These are phyloP conservation scores for Lomentospora prolificans DNA, from an alignment of 2,329 filamentous ascomycete genomes.

Conservation along the genomic window DNA sequence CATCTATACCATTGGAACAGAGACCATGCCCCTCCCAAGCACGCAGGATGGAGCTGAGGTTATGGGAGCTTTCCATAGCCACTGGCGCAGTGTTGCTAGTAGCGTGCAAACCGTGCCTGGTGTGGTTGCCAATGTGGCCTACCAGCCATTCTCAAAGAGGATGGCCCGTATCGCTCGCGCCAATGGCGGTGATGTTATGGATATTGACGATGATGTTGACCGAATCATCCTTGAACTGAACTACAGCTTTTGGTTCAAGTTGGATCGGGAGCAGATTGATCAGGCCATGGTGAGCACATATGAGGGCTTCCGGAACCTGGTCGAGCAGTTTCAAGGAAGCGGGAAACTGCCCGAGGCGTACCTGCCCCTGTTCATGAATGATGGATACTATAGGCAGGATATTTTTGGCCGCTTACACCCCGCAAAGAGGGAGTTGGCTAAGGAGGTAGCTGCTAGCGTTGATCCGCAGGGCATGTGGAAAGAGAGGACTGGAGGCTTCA, in stretches of 20 bases:
- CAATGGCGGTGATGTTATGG: conserved; percentile 28
- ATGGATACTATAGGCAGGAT: conserved; percentile 30
- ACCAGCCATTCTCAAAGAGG: conserved; percentile 28
- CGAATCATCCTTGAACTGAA: conserved; percentile 33
- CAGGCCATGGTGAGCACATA: conserved; percentile 26
- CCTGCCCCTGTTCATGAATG: conserved; percentile 33
- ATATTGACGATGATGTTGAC: conserved; percentile 26
- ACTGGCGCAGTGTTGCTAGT: conserved; percentile 21
- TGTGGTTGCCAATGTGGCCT: conserved; percentile 17
- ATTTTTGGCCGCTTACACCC: conserved; percentile 29
- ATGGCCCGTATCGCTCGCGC: conserved; percentile 21
- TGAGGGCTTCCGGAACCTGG: conserved; percentile 20
- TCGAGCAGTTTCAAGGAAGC: conserved; percentile 20
- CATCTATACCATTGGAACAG: conserved; percentile 28
- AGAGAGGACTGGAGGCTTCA: conserved; percentile 30
- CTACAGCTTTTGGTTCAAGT: conserved; percentile 25
- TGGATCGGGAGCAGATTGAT: conserved; percentile 22
- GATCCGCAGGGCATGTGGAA: conserved; percentile 28
- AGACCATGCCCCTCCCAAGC: conserved; percentile 22
- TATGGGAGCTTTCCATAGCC: conserved; percentile 20
- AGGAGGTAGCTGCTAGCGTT: conserved; percentile 22
- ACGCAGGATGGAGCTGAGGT: conserved; percentile 19
- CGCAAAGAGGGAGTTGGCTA: conserved; percentile 23
- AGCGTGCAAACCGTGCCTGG: conserved; percentile 7
- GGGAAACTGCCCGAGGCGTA: conserved; percentile 25